Percentiles rank a stretch among this genome's conserved stretches.
Conservation (phyloP, 495 filamentous ascomycete genomes). For the Emericellopsis terricola region DNA sequence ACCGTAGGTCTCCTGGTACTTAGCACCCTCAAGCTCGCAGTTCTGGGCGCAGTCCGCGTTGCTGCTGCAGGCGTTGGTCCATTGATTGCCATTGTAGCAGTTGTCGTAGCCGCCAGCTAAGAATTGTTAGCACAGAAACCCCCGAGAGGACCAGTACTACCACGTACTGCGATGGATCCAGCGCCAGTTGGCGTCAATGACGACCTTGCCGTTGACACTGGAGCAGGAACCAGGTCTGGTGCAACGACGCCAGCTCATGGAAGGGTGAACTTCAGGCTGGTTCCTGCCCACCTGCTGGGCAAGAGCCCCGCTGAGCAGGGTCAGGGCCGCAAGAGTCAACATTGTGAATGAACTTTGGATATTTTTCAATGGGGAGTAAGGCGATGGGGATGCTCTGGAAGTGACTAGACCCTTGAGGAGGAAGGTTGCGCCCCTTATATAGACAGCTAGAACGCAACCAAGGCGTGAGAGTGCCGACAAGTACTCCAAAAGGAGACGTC, state of each 20-base stretch:
- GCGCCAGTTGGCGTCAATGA: conserved; percentile 34
- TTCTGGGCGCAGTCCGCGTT: conserved; percentile 19
- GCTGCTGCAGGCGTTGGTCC: conserved; percentile 23
- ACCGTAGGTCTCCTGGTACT: conserved; percentile 29
- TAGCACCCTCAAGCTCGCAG: conserved; percentile 30
- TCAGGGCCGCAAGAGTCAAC: conserved; percentile 10
- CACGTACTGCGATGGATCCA: conserved; percentile 22
- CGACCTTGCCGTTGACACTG: conserved; percentile 18
- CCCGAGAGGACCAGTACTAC: no score
- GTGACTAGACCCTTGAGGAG: no score
- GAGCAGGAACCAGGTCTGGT: conserved; percentile 31
- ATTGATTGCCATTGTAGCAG: conserved; percentile 34
- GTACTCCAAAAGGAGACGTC: no score
- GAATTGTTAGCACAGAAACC: conserved; percentile 8
- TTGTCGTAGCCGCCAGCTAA: conserved; percentile 13
- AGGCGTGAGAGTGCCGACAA: no score
- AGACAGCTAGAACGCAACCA: no score
- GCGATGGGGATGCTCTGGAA: no score
- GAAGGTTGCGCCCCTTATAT: no score
- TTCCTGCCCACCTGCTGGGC: conserved; percentile 40
- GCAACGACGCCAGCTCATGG: conserved; percentile 39
- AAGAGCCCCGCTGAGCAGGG: conserved; percentile 22
- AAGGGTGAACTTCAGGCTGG: conserved; percentile 37
- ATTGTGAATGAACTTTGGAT: neutral
- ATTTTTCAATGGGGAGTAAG: no score